Percentiles rank a stretch among this genome's conserved stretches.
These are phyloP conservation scores for Eucalyptus virginea DNA, from an alignment of 345 rosid species.

Conservation along the genomic window DNA sequence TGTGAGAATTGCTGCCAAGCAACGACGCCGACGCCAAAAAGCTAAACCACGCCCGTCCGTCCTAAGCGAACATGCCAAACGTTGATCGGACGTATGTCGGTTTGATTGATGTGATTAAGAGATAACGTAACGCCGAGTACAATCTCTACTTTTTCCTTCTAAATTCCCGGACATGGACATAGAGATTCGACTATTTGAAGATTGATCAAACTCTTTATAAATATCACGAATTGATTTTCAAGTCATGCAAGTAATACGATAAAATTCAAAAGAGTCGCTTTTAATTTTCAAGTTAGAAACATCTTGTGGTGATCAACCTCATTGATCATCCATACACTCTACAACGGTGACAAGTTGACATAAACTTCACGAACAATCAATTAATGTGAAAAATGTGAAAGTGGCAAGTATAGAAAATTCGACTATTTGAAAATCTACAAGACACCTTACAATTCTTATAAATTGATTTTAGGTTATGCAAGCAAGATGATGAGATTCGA, in stretches of 20 bases:
- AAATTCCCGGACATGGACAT: fast-evolving
- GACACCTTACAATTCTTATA: too few species aligned
- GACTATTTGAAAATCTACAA: too few species aligned
- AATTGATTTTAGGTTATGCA: too few species aligned
- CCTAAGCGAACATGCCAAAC: background rate
- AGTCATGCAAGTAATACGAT: fast-evolving
- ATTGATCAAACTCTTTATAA: background rate
- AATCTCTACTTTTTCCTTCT: background rate
- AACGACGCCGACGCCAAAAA: background rate
- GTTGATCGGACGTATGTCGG: background rate
- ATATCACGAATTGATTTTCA: background rate
- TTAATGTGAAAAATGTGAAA: background rate
- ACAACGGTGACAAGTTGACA: background rate
- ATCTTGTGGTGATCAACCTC: background rate
- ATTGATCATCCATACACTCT: background rate
- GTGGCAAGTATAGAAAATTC: too few species aligned
- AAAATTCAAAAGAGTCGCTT: background rate
- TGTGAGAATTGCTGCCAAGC: background rate
- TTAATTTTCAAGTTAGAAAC: background rate
- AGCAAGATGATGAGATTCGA: too few species aligned
- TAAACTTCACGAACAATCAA: background rate
- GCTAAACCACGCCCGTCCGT: background rate
- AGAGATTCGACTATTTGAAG: fast-evolving
- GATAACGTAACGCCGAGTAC: background rate
- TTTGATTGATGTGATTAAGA: background rate